phyloP scores from a whole-genome alignment of 495 filamentous ascomycete genomes.

The Glutinoglossum americanum region DNA sequence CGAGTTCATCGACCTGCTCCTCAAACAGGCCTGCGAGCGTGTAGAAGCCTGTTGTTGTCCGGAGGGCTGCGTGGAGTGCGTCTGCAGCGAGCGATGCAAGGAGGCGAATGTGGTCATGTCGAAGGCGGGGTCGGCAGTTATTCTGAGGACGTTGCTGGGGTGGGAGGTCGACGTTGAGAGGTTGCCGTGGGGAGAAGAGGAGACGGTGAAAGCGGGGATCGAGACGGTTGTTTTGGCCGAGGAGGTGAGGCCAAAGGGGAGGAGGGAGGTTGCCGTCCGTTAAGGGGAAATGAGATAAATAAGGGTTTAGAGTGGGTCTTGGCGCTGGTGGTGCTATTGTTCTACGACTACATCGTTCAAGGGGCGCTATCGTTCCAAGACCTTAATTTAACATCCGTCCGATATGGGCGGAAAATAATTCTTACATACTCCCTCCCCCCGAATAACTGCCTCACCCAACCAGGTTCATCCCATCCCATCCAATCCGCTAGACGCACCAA shows the following conservation, averaged over 20 bases:
- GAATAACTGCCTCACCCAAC: no score
- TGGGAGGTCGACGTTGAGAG: slow-evolving; percentile 54
- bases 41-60: slow-evolving; percentile 50
- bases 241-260: slow-evolving; percentile 33
- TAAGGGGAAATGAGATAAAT: no score
- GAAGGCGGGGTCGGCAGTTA: slow-evolving; percentile 66
- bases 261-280: slow-evolving; percentile 19
- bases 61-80: slow-evolving; percentile 74
- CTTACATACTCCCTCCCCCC: no score
- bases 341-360: no score
- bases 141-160: slow-evolving; percentile 53
- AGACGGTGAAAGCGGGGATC: slow-evolving; percentile 41
- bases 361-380: no score
- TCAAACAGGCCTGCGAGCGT: slow-evolving; percentile 56
- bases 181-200: slow-evolving; percentile 63
- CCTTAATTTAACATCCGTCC: no score
- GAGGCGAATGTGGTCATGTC: slow-evolving; percentile 85
- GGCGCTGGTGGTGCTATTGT: no score
- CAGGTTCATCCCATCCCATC: no score
- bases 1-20: slow-evolving; percentile 64
- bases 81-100: slow-evolving; percentile 65
- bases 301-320: no score
- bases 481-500: no score
- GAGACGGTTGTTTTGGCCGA: slow-evolving; percentile 66
- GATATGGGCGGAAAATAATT: no score